Evolutionary conservation across 2,329 filamentous ascomycete genomes (phyloP), one percentile per base, ranked within the genome.

Genomic region (Helotiales sp.): DNA sequence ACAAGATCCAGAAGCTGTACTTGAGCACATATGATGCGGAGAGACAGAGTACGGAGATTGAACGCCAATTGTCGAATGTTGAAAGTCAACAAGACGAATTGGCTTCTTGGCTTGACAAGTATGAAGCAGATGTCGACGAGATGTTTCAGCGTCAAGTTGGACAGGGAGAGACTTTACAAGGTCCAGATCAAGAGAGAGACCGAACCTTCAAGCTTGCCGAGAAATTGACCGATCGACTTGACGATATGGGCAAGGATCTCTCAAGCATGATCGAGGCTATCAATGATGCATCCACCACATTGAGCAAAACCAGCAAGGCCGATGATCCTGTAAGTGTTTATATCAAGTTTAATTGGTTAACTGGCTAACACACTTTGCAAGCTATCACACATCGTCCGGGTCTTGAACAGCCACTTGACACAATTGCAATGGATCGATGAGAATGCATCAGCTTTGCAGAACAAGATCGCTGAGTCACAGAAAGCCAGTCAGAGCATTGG

Each of bases 201-300:
- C 87, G 91, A 78, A 98, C 95, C 72, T 97, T 98, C 83, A 96
- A 97, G 85, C 84, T 96, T 61, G 96, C 96, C 1, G 96, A 99
- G 84, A 96, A 93, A 79, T 86, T 97, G 71, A 93, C 93, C 11
- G 93, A 97, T 77, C 89, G 93, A 71, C 84, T 99, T 71, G 94
- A 97, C 66, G 93, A 97, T 74, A 96, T 98, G 88, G 93, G 93
- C 76, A 92, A 93, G 77, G 93, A 97, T 77, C 84, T 99, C 70
- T 89, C 89, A 57, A 95, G 93, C 81, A 98, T 99, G 93, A 97
- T 99, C 74, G 94, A 97, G 77, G 96, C 98, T 80, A 97, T 99
- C 78, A 99, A 99, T 78, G 89, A 90, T 73, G 95, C 96, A 69
- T 96, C 93, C n/a, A 87, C 92, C 63, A 93, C 90, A 26, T 82